phyloP scores from a whole-genome alignment of 495 filamentous ascomycete species.

The Penicillium nucicola region DNA sequence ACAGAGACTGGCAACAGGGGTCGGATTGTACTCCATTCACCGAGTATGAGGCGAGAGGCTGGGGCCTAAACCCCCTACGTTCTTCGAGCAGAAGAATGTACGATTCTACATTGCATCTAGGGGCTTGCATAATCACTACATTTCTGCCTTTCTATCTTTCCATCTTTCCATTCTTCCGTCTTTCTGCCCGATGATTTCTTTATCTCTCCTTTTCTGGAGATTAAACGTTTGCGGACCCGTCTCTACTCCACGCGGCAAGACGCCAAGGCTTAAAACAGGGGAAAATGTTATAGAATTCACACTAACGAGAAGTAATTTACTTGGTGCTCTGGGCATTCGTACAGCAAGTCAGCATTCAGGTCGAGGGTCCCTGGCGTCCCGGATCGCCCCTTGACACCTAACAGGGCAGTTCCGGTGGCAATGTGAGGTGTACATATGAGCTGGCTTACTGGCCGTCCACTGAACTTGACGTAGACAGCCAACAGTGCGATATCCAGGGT shows the following conservation, averaged over 20 bases:
- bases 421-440: not conserved
- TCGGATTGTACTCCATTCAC: not conserved
- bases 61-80: conserved; percentile 2
- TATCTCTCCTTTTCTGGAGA: not conserved
- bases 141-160: not conserved
- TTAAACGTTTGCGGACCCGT: conserved; percentile 14
- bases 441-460: no score
- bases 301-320: no score
- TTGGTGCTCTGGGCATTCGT: not conserved
- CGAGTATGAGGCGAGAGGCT: not conserved
- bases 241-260: conserved; percentile 13
- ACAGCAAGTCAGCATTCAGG: not conserved
- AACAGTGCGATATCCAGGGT: no score
- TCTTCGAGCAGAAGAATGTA: conserved; percentile 9
- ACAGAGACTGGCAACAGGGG: conserved; percentile 4
- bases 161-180: not conserved
- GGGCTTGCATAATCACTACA: not conserved
- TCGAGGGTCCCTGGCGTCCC: not conserved
- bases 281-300: no score
- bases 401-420: conserved; percentile 1
- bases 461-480: no score
- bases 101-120: not conserved
- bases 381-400: conserved; percentile 12
- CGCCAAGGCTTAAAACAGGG: conserved; percentile 12
- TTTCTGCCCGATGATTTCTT: not conserved